These are phyloP conservation scores for Debaryomyces hansenii DNA, from an alignment of 805 yeast species.

Conservation along the genomic window DNA sequence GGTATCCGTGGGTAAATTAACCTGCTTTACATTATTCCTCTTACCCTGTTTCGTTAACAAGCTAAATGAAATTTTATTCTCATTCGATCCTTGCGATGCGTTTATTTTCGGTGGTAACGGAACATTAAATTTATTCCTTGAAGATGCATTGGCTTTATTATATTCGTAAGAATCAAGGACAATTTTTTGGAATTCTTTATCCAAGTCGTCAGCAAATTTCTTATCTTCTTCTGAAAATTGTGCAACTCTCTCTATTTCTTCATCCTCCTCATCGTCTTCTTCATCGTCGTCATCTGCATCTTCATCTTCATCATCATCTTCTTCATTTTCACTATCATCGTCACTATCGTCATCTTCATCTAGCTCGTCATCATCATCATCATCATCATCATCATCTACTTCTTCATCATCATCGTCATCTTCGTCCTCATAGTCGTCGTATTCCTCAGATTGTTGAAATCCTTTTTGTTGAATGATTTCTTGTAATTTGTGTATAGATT, in stretches of 20 bases:
- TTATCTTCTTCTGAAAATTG: constrained; percentile 36
- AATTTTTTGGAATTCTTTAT: constrained; percentile 54
- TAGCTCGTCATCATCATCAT: constrained; percentile 27
- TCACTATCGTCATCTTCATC: constrained; percentile 22
- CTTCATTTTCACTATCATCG: constrained; percentile 9
- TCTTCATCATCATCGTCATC: constrained; percentile 21
- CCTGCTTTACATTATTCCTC: constrained; percentile 39
- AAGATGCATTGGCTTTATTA: constrained; percentile 21
- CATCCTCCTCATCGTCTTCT: constrained; percentile 14
- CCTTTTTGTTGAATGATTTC: constrained; percentile 16
- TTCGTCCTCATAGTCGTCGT: constrained; percentile 11
- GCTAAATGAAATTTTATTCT: constrained; percentile 43
- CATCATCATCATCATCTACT: constrained; percentile 16
- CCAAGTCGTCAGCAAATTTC: constrained; percentile 52
- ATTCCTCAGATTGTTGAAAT: constrained; percentile 8
- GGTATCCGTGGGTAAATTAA: constrained; percentile 54
- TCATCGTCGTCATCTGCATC: constrained; percentile 17
- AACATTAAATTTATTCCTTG: constrained; percentile 19
- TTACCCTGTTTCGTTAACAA: constrained; percentile 57
- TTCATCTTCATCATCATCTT: constrained; percentile 12
- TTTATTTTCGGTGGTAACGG: constrained; percentile 5
- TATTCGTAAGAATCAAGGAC: constrained; percentile 51
- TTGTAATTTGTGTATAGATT: constrained; percentile 43
- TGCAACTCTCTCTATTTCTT: constrained; percentile 11
- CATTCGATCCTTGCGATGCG: constrained; percentile 1